Evolutionary conservation across 2,329 filamentous ascomycete species (phyloP), one percentile per base, ranked within the genome.

Genomic region (Zymoseptoria tritici): DNA sequence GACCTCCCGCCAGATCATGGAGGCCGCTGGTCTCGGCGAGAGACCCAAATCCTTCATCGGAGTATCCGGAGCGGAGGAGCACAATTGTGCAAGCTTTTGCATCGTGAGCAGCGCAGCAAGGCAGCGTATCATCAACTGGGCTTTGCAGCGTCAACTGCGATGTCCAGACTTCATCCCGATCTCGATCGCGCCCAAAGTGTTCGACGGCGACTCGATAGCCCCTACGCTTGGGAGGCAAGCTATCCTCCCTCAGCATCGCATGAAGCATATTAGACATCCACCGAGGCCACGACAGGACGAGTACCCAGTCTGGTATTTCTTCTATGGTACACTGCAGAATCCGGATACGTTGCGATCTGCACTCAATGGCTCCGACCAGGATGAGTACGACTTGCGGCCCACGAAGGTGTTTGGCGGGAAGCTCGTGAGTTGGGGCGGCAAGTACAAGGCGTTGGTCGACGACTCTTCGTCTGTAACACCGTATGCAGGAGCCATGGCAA

Each of bases 291-390:
- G 21, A 16, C 71, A 71, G 56, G 55, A 71, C 49, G 55, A 75
- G 53, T 75, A 69, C 51, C 73, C 72, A 0, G 75, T 79, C 0
- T 77, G 72, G 72, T 75, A 71, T 57, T 75, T 75, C 61, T 73
- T 75, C 62, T 74, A 76, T 57, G 72, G 72, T 36, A 72, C 72
- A 0, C 61, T 75, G n/a, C 62, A 66, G 2, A 68, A 75, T 42
- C 65, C 69, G 0, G 51, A 61, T 0, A 67, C 73, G 2, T 70
- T 78, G 3, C 56, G 54, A 7, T 59, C 67, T 16, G 67, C 76
- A 0, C 64, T 77, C 16, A 66, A 66, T 3, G 60, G 75, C 9
- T 53, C 9, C 22, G 52, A 31, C 22, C 22, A 53, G 22, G 20
- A 53, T 6, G 21, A 29, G 52, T 29, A 70, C 69, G 1, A 57